These are phyloP conservation scores for Ogataea corticis DNA, from an alignment of 805 yeast genomes.

Conservation along the genomic window DNA sequence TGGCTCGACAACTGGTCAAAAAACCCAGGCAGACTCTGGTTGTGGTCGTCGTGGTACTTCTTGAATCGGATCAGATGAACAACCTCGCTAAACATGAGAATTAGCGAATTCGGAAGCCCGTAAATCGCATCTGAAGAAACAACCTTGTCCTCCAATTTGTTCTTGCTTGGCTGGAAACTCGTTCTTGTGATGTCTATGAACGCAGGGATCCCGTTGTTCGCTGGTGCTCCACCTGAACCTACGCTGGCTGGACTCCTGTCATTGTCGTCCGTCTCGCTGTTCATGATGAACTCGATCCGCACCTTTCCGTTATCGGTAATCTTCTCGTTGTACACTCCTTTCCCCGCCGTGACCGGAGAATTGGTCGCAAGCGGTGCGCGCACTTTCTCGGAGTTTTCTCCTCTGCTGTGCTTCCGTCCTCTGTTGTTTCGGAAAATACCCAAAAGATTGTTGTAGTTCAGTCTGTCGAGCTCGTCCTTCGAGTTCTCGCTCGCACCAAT, in stretches of 20 bases:
- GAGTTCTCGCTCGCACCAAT: slow-evolving; percentile 31
- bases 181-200: slow-evolving; percentile 46
- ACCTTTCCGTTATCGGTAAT: slow-evolving; percentile 49
- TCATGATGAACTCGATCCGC: slow-evolving; percentile 44
- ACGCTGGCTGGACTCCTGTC: slow-evolving; percentile 5
- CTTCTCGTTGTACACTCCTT: slow-evolving; percentile 42
- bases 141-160: slow-evolving; percentile 53
- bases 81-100: slow-evolving; percentile 69
- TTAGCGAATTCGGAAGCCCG: slow-evolving; percentile 81
- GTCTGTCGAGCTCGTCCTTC: slow-evolving; percentile 27
- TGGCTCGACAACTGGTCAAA: slow-evolving; percentile 36
- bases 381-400: not conserved
- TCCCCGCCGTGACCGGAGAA: slow-evolving; percentile 10
- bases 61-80: slow-evolving; percentile 66
- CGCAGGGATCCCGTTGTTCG: slow-evolving; percentile 32
- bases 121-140: slow-evolving; percentile 78
- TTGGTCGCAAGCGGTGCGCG: not conserved
- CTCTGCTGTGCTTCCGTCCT: slow-evolving; percentile 9
- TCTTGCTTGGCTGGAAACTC: slow-evolving; percentile 39
- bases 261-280: slow-evolving; percentile 27
- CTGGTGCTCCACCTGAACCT: no score
- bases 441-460: slow-evolving; percentile 23
- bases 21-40: slow-evolving; percentile 35
- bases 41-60: slow-evolving; percentile 46
- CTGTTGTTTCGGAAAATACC: slow-evolving; percentile 28